These are phyloP conservation scores for Tuber brumale DNA, from an alignment of 495 filamentous ascomycete genomes.

Conservation along the genomic window DNA sequence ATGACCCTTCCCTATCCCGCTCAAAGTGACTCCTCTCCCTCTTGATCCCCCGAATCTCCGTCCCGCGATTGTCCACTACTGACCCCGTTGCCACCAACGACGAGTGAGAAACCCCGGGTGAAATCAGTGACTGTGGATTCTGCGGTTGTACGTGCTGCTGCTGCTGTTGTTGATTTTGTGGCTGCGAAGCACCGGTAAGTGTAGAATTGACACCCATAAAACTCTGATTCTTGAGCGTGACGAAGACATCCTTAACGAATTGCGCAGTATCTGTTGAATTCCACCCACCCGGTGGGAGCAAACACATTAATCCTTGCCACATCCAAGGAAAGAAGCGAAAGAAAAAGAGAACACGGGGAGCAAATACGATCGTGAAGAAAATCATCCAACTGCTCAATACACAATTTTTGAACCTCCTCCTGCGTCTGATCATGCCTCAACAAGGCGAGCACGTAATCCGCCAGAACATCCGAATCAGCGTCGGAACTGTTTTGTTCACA, in stretches of 20 bases:
- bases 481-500: conserved; percentile 61
- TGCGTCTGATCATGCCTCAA: conserved; percentile 70
- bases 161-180: conserved; percentile 1
- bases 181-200: conserved; percentile 36
- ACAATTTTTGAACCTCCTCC: conserved; percentile 65
- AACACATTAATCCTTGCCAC: conserved; percentile 3
- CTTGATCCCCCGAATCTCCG: conserved; percentile 46
- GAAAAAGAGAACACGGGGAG: background rate
- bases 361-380: conserved; percentile 74
- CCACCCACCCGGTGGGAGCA: background rate
- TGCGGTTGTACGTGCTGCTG: conserved; percentile 35
- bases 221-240: conserved; percentile 58
- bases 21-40: conserved; percentile 42
- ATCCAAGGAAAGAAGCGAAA: conserved; percentile 1
- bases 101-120: background rate
- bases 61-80: conserved; percentile 53
- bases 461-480: conserved; percentile 89
- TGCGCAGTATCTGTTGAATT: conserved; percentile 54
- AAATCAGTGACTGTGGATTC: conserved; percentile 36
- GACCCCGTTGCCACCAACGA: conserved; percentile 31
- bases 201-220: conserved; percentile 54
- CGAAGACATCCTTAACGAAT: conserved; percentile 84
- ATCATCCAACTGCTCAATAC: conserved; percentile 72
- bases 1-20: conserved; percentile 41
- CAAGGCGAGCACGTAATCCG: conserved; percentile 92